These are phyloP conservation scores for Coemansia sp. DNA, from an alignment of 192 early-diverging fungal species.

Conservation along the genomic window DNA sequence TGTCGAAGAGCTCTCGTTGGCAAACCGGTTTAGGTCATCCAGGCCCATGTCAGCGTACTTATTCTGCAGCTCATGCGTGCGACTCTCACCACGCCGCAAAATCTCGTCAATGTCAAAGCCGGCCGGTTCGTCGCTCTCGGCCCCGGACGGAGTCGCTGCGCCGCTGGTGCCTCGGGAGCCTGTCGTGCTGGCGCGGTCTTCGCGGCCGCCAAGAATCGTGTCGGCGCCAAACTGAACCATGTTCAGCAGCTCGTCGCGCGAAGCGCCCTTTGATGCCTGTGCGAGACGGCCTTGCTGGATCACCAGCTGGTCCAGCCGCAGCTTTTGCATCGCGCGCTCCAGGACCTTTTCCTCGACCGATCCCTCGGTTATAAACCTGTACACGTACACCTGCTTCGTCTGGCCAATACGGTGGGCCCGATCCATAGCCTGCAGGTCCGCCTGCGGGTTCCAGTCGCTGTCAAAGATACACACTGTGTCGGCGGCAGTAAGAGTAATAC, in stretches of 20 bases:
- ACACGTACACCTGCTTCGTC: conserved; percentile 96
- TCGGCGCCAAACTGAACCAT: conserved; percentile 98
- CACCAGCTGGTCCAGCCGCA: conserved; percentile 95
- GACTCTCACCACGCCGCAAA: conserved; percentile 79
- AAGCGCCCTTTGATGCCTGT: conserved; percentile 61
- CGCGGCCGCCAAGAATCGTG: conserved; percentile 63
- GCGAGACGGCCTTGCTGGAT: conserved; percentile 91
- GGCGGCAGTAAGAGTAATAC: conserved; percentile 94
- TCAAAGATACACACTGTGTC: conserved; percentile 96
- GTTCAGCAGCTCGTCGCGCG: conserved; percentile 62
- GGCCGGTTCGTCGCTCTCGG: conserved; percentile 17
- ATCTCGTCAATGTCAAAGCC: conserved; percentile 72
- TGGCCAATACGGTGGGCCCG: conserved; percentile 99
- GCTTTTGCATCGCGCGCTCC: conserved; percentile 94
- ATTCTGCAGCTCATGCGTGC: conserved; percentile 79
- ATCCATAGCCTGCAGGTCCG: conserved; percentile 92
- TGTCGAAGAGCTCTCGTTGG: conserved; percentile 60
- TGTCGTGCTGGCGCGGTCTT: conserved; percentile 15
- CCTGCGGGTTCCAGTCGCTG: conserved; percentile 93
- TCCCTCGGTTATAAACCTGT: conserved; percentile 94
- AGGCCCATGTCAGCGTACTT: conserved; percentile 90
- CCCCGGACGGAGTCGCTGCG: conserved; percentile 44
- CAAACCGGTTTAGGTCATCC: conserved; percentile 91
- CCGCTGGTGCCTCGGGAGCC: conserved; percentile 29
- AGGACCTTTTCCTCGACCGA: conserved; percentile 97